phyloP scores from a whole-genome alignment of 345 rosid genomes.

The Isatis tinctoria region DNA sequence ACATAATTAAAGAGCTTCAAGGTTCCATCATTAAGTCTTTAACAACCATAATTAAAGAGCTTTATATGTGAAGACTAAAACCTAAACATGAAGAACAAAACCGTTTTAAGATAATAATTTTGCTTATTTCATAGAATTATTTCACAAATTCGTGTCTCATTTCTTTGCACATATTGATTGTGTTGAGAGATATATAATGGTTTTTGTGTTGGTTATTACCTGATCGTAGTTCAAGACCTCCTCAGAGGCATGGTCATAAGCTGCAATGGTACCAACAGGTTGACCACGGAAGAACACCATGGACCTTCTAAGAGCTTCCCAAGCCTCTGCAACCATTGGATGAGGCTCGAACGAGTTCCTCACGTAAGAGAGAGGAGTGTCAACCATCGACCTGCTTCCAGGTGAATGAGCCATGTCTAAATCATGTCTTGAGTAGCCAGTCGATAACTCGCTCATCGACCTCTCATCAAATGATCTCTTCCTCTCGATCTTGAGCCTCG shows the following conservation, averaged over 20 bases:
- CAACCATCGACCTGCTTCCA: conserved; percentile 67
- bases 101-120: not conserved
- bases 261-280: conserved; percentile 82
- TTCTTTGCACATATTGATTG: not conserved
- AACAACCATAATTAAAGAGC: not conserved
- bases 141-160: not conserved
- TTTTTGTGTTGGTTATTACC: conserved; percentile 35
- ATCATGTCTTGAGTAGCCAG: conserved; percentile 42
- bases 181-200: not conserved
- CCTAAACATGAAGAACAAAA: not conserved
- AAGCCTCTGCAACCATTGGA: conserved; percentile 63
- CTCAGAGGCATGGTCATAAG: conserved; percentile 77
- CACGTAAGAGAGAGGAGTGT: conserved; percentile 75
- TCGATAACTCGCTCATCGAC: conserved; percentile 83
- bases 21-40: no score
- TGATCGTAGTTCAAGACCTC: conserved; percentile 90
- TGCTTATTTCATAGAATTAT: not conserved
- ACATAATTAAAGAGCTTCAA: not conserved
- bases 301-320: conserved; percentile 74
- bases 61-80: not conserved
- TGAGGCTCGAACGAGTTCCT: conserved; percentile 89
- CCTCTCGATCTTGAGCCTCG: conserved; percentile 83
- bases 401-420: conserved; percentile 59
- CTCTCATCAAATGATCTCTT: conserved; percentile 94
- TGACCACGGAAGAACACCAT: conserved; percentile 63